Base-by-base conservation (phyloP, 805 yeast genomes). In the Hanseniaspora nectarophila region DNA sequence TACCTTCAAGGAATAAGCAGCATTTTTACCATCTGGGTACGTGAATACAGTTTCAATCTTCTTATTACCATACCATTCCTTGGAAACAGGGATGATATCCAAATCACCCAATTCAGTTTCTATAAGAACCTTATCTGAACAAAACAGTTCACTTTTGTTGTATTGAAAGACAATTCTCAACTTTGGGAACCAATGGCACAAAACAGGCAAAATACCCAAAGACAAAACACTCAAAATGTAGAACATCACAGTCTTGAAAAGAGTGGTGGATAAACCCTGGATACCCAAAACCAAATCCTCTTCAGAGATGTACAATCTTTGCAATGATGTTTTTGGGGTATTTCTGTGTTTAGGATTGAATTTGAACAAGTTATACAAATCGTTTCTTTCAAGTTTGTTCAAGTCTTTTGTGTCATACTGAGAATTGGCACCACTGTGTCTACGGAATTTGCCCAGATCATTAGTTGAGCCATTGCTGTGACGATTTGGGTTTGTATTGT, bases 41-140 rank as follows among this genome's bases (percentile, higher is more conserved):
- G 29, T 43, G 59, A 90, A 73, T 26, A 85, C 77, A 0, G 84
- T 76, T 1, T 94, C 83, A 32, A 90, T 61, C 10, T 85, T 73
- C 58, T 85, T 78, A 59, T 83, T 81, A 61, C 32, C 43, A 28
- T 82, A 85, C 71, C 85, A 74, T 42, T 68, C 67, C 57, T 82
- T 75, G 1, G 69, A 60, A 13, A 92, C 78, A 2, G 68, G 64
- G 4, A 78, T 73, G 18, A 82, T 74, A 34, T 76, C 73, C 56
- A 92, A 73, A 59, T 87, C 95, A 18, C 97, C 97, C 71, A 78
- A 82, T 63, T 89, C 97, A 58, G 87, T 94, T 67, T 92, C 99
- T 23, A 92, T 74, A 16, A 88, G 95, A 15, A 89, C 83, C 92
- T 96, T 86, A 60, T 88, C 95, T 31, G 96, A 82, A 56, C 75